These are phyloP conservation scores for Hydnomerulius pinastri DNA, from an alignment of 768 basidiomycete species.

Conservation along the genomic window DNA sequence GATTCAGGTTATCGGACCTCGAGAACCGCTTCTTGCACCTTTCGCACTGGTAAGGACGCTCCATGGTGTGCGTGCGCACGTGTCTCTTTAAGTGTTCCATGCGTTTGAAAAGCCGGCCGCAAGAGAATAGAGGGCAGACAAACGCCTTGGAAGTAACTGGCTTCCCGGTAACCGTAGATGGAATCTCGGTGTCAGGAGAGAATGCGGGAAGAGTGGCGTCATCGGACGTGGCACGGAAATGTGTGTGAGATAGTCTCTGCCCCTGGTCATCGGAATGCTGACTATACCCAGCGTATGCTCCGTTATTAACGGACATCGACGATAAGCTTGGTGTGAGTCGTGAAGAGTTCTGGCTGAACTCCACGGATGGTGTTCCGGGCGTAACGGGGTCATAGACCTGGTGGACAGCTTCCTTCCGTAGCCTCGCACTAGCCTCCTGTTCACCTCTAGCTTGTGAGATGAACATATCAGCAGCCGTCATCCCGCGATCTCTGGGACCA, in stretches of 20 bases:
- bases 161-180: conserved; percentile 19
- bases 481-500: conserved; percentile 28
- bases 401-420: conserved; percentile 17
- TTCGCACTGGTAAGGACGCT: conserved; percentile 77
- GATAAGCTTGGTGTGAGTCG: conserved; percentile 24
- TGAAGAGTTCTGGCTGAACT: conserved; percentile 10
- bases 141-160: conserved; percentile 61
- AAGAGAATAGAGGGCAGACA: conserved; percentile 82
- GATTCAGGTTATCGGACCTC: conserved; percentile 84
- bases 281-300: conserved; percentile 17
- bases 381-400: not conserved
- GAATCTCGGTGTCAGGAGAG: conserved; percentile 13
- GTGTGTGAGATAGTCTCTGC: conserved; percentile 18
- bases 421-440: conserved; percentile 33
- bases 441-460: conserved; percentile 61
- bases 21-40: conserved; percentile 83
- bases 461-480: conserved; percentile 71
- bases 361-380: conserved; percentile 20
- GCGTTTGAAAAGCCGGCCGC: conserved; percentile 85
- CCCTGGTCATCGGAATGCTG: conserved; percentile 19
- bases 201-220: conserved; percentile 18
- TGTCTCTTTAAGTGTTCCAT: conserved; percentile 91
- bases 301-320: conserved; percentile 22
- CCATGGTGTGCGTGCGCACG: conserved; percentile 86
- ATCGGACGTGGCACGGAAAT: conserved; percentile 18